A percentile compares a stretch with the other conserved stretches of the same genome.
Conservation (phyloP, 305 asterid genomes). For the Fraxinus greggii region DNA sequence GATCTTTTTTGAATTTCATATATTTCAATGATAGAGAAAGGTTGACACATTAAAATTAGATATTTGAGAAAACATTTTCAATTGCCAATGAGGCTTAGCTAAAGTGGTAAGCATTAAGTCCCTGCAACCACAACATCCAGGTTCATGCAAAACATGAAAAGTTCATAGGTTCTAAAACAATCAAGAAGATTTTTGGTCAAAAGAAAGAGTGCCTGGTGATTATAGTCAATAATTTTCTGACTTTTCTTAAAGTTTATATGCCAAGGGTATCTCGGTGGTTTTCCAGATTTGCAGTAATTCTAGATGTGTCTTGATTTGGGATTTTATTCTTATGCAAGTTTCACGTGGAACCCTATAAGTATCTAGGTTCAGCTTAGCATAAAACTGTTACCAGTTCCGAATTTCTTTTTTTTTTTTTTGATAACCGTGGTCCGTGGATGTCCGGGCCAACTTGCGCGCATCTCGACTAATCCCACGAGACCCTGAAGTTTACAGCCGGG, state of each 20-base stretch:
- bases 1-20: not conserved
- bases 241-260: not conserved
- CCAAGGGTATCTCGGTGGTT: not conserved
- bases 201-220: not conserved
- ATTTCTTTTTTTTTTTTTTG: too few species aligned
- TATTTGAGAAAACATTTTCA: not conserved
- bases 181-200: not conserved
- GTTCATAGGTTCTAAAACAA: not conserved
- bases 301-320: not conserved
- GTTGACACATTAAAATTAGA: not conserved
- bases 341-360: not conserved
- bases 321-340: not conserved
- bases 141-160: not conserved
- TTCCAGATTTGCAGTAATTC: not conserved
- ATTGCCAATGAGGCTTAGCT: not conserved
- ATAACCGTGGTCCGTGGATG: too few species aligned
- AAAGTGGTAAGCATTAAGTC: not conserved
- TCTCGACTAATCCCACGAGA: too few species aligned
- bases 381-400: not conserved
- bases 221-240: not conserved
- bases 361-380: not conserved
- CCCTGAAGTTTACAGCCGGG: too few species aligned
- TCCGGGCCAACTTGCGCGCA: too few species aligned
- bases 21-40: not conserved
- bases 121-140: conserved; percentile 9